Evolutionary conservation across 2,329 filamentous ascomycete species (phyloP), one percentile per base, ranked within the genome.

Genomic region (Paracoccidioides brasiliensis): DNA sequence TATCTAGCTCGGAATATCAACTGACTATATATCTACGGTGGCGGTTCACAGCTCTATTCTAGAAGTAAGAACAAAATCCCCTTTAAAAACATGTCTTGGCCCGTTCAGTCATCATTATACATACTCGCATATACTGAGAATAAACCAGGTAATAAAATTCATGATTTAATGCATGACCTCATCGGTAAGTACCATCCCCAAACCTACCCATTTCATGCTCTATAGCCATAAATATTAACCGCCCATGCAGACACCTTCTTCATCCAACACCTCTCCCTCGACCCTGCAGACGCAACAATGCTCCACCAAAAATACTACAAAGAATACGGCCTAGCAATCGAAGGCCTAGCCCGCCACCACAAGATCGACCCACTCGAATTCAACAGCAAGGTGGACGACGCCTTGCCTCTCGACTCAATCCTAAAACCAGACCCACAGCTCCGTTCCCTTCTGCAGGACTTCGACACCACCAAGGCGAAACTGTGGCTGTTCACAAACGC

Each of bases 401-500:
- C 93, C 2, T 74, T 98, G 28, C 90, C 93, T 0, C 79, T 98
- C 3, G 88, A 96, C 65, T 77, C 80, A 15, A 81, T 97, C 66
- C 85, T 98, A 67, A 84, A 84, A 66, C 88, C 89, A 0, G 82
- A 94, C 64, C 79, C 83, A 0, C 77, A 83, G 64, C 76, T 97
- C 44, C 84, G 88, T 52, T 76, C 80, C 64, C 72, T 98, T 48
- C 81, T 98, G 5, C 77, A 85, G 68, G 86, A 90, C 61, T 83
- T 98, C 54, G 90, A 98, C 71, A 84, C 72, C 57, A 80, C 75
- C 64, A 94, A 94, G 68, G 87, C 96, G 60, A 89, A 83, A 60
- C 75, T 90, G 35, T 98, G 94, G 93, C 81, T 98, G 1, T 85
- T 98, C 64, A 98, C 94, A 1, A 98, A 98, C 66, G 93, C 94